These are phyloP conservation scores for Arabidopsis thaliana DNA, from an alignment of 345 rosid species.

Conservation along the genomic window DNA sequence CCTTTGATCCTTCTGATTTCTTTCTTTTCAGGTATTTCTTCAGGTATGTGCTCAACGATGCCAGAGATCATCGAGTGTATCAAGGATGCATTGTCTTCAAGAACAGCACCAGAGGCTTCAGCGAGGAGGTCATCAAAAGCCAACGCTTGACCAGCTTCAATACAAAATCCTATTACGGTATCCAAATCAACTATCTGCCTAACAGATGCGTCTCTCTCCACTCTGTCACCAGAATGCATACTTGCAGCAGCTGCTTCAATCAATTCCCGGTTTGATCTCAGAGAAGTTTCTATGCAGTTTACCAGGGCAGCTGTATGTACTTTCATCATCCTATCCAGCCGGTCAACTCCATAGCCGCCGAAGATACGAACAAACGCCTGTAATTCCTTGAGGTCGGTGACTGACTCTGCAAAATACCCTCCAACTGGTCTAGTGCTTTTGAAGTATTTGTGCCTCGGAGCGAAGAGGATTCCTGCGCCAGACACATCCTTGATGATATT, in stretches of 20 bases:
- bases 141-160: conserved; percentile 96
- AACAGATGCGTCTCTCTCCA: conserved; percentile 74
- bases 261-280: conserved; percentile 85
- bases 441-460: conserved; percentile 89
- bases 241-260: conserved; percentile 86
- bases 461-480: conserved; percentile 93
- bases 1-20: conserved; percentile 84
- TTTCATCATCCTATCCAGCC: conserved; percentile 91
- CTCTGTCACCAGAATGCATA: conserved; percentile 96
- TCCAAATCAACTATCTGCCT: conserved; percentile 96
- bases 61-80: conserved; percentile 81
- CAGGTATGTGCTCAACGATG: conserved; percentile 79
- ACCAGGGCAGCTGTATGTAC: conserved; percentile 93
- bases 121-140: conserved; percentile 94
- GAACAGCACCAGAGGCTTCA: conserved; percentile 90
- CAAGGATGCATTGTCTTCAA: conserved; percentile 85
- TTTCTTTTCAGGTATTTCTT: conserved; percentile 83
- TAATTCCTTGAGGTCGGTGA: conserved; percentile 84
- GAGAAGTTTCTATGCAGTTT: conserved; percentile 91
- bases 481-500: conserved; percentile 94
- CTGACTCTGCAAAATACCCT: conserved; percentile 99
- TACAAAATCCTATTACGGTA: conserved; percentile 88
- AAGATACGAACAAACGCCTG: conserved; percentile 86
- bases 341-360: conserved; percentile 96
- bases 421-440: conserved; percentile 98